Percentiles rank a stretch among this genome's conserved stretches.
These are phyloP conservation scores for Populus hybrid DNA, from an alignment of 441 rosid species.

Conservation along the genomic window DNA sequence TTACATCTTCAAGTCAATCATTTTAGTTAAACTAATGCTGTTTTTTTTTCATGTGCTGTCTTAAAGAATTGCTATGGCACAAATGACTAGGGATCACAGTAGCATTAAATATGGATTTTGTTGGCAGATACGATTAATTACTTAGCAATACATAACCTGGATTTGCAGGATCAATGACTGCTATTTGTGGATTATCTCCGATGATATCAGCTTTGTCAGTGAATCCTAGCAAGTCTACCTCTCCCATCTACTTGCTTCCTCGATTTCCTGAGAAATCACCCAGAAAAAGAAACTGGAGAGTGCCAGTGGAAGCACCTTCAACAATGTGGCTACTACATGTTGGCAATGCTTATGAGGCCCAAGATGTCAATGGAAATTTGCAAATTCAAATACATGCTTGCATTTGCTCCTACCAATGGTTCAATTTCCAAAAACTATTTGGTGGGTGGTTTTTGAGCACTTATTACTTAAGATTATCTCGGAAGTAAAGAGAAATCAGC, in stretches of 20 bases:
- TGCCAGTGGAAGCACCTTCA: constrained; percentile 66
- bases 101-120: too few species aligned
- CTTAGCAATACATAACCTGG: too few species aligned
- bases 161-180: constrained; percentile 64
- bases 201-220: constrained; percentile 83
- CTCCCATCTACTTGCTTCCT: constrained; percentile 83
- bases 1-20: too few species aligned
- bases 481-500: background rate
- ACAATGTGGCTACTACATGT: constrained; percentile 73
- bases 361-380: constrained; percentile 39
- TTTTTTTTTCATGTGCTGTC: too few species aligned
- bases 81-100: too few species aligned
- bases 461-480: background rate
- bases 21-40: too few species aligned
- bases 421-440: constrained; percentile 69
- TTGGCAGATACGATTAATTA: too few species aligned
- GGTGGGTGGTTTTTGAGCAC: constrained; percentile 34
- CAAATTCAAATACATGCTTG: constrained; percentile 55
- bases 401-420: constrained; percentile 80
- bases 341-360: constrained; percentile 66
- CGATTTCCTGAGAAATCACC: constrained; percentile 33
- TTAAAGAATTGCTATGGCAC: too few species aligned
- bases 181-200: constrained; percentile 72
- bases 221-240: constrained; percentile 61
- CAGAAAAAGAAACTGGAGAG: constrained; percentile 56